Base-by-base conservation (phyloP, 495 filamentous ascomycete species). In the Daldinia grandis region DNA sequence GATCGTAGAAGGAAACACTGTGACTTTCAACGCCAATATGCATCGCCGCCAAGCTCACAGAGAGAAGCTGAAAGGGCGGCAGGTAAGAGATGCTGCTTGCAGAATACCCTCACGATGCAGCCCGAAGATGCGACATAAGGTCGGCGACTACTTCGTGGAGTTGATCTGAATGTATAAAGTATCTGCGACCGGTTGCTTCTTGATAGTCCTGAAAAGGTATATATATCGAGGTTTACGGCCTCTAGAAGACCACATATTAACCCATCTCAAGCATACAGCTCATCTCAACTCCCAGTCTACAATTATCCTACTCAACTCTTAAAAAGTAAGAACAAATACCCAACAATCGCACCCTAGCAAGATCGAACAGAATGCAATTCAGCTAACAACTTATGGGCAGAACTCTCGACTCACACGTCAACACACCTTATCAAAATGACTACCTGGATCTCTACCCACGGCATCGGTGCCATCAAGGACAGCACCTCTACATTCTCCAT, bases 401-500 rank as follows among this genome's bases (percentile, higher is more conserved):
- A 47, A 21, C 17, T 12, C 21, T 47, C 42, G 19, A 47, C 42
- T 47, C 8, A 40, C 19, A 47, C 42, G 42, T 47, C 42, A 47
- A 47, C 19, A 24, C 2, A 54, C 5, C 4, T 8, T 27, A 19
- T n/a, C 50, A 54, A 28, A 54, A 54, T 54, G 50, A 5, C 50
- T 38, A 58, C 33, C 7, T 58, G 55, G 55, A 25, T 58, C 55
- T 35, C 55, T 9, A 58, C 55, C 19, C 55, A 58, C 33, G 55
- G 55, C 30, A 58, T 58, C 17, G 55, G 55, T 5, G 55, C 55
- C 55, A 58, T 58, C 31, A 58, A 58, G 31, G 55, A 58, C 31
- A 31, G 27, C 31, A 31, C 15, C 3, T 38, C 28, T 2, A 8
- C 30, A n/a, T 38, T 58, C 55, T 17, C 28, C 31, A 58, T 58